phyloP scores from a whole-genome alignment of 164 flowering plant genomes.

The Nymphaea colorata region DNA sequence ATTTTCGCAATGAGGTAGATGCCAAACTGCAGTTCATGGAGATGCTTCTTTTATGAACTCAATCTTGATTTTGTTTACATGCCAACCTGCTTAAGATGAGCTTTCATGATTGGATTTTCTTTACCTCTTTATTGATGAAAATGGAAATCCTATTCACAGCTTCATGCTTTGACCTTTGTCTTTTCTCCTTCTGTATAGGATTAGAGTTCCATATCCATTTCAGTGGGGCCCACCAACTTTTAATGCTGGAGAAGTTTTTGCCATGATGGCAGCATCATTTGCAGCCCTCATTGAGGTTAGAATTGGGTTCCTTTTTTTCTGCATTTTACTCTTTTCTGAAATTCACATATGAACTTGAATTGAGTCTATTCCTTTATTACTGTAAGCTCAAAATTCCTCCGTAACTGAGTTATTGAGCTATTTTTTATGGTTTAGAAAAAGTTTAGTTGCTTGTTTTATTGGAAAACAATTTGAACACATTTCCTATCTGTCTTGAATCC shows the following conservation, averaged over 20 bases:
- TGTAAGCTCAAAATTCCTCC: no score
- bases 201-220: constrained; percentile 58
- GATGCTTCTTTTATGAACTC: neutral
- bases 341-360: neutral
- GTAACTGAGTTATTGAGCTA: no score
- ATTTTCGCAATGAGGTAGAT: no score
- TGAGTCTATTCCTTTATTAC: no score
- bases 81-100: neutral
- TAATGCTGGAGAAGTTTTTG: constrained; percentile 50
- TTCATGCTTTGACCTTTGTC: neutral
- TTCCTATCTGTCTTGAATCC: no score
- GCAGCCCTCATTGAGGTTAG: constrained; percentile 66
- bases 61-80: neutral
- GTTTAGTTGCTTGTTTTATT: no score
- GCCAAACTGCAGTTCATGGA: neutral
- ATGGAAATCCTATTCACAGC: neutral
- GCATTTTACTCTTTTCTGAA: neutral
- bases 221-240: constrained; percentile 84
- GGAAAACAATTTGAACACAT: no score
- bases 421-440: no score
- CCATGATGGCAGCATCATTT: constrained; percentile 68
- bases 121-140: neutral
- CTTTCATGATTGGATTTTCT: neutral
- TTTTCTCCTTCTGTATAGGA: constrained; percentile 27
- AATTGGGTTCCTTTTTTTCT: neutral